phyloP scores from a whole-genome alignment of 139 green algal genomes.

The Yamagishiella unicocca region DNA sequence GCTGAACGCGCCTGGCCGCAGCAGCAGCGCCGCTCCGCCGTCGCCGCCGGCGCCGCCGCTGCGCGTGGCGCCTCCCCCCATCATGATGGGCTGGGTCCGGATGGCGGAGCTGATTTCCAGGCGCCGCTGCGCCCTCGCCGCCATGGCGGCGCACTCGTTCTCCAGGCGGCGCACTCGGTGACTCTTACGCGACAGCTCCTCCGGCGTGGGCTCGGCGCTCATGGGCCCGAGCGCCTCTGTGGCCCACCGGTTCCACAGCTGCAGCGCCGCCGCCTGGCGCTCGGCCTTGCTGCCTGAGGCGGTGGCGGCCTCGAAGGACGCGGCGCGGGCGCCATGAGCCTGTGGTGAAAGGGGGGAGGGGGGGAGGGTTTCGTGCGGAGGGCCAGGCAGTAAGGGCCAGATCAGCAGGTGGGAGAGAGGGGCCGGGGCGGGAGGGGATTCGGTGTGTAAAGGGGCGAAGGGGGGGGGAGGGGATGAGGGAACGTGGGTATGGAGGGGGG shows the following conservation, averaged over 20 bases:
- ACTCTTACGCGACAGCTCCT: conserved; percentile 49
- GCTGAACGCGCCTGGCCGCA: conserved; percentile 12
- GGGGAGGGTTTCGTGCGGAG: background rate
- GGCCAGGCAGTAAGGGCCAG: background rate
- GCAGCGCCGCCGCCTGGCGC: conserved; percentile 3
- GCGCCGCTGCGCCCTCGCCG: conserved; percentile 43
- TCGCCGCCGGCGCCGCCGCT: background rate
- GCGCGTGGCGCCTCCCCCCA: background rate
- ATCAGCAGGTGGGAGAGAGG: no score
- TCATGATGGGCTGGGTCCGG: background rate
- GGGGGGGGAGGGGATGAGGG: no score
- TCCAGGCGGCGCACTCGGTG: conserved; percentile 43
- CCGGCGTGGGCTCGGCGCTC: conserved; percentile 11
- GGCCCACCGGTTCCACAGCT: conserved; percentile 49
- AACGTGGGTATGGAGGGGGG: no score
- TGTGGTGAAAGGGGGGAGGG: background rate
- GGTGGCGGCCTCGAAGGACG: no score
- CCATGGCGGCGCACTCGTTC: conserved; percentile 53
- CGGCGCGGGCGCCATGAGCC: background rate
- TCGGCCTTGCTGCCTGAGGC: conserved; percentile 10
- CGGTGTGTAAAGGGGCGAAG: no score
- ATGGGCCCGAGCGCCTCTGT: conserved; percentile 44
- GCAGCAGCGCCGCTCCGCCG: background rate
- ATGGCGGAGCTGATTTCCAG: conserved; percentile 46
- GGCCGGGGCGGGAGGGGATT: no score